A percentile compares a stretch with the other conserved stretches of the same genome.
Evolutionary conservation across 257 asterid species (phyloP).

Genomic region (Mentha longifolia): DNA sequence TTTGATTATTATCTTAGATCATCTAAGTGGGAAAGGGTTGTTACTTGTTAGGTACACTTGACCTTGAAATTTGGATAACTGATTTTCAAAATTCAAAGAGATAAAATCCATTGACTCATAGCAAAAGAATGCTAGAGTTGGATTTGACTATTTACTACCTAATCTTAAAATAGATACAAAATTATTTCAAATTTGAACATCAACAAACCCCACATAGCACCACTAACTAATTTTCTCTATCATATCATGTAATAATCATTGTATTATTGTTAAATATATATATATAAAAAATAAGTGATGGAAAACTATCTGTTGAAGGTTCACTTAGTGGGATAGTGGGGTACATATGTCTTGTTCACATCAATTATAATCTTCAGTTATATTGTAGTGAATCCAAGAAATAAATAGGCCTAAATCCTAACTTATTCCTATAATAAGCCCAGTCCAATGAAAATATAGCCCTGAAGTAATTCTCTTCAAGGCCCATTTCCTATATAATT

Average conservation of each 20-base stretch:
- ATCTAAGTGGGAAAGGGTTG: not conserved
- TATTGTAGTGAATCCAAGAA: not conserved
- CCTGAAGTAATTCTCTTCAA: not conserved
- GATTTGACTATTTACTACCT: constrained; percentile 4
- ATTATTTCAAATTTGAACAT: constrained; percentile 33
- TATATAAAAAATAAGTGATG: constrained; percentile 7
- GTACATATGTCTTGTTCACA: too few species aligned
- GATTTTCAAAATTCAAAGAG: not conserved
- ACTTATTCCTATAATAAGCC: not conserved
- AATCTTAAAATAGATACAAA: constrained; percentile 17
- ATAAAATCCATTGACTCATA: not conserved
- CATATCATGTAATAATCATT: constrained; percentile 31
- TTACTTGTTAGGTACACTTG: not conserved
- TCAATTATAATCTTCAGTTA: too few species aligned
- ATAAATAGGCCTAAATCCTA: too few species aligned
- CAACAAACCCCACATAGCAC: constrained; percentile 28
- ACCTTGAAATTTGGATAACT: not conserved
- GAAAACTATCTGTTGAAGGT: not conserved
- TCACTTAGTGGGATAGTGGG: constrained; percentile 31
- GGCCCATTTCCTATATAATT: not conserved
- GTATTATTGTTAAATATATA: not conserved
- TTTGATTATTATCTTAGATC: not conserved
- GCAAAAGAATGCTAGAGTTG: constrained; percentile 8
- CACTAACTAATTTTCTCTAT: constrained; percentile 27
- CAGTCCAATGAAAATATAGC: too few species aligned